Conservation (phyloP, 2,329 filamentous ascomycete species). For the Cercospora sp. region DNA sequence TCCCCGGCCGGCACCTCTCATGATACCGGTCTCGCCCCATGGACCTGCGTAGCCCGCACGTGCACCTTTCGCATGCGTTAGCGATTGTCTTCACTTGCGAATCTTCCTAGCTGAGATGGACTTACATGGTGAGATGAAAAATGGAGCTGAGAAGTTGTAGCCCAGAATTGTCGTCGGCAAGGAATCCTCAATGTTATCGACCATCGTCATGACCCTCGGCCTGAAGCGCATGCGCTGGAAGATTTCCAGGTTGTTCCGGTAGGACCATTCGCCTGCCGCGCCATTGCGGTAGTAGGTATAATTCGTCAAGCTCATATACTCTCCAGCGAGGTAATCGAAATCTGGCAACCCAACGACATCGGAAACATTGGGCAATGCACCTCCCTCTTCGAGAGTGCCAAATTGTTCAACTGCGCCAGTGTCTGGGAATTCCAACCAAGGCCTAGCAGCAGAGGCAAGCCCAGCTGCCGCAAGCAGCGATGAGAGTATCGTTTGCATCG, state of each 20-base stretch:
- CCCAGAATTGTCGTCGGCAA: conserved; percentile 80
- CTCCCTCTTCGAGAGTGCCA: conserved; percentile 18
- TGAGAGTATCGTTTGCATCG: conserved; percentile 10
- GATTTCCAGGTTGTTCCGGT: conserved; percentile 34
- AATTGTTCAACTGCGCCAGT: conserved; percentile 23
- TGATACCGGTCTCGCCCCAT: conserved; percentile 38
- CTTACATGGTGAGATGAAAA: conserved; percentile 85
- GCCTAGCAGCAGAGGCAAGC: conserved; percentile 21
- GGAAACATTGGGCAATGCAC: conserved; percentile 20
- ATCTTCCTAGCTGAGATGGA: neutral
- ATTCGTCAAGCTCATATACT: conserved; percentile 20
- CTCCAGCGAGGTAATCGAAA: conserved; percentile 24
- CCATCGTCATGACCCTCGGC: conserved; percentile 28
- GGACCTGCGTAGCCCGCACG: conserved; percentile 82
- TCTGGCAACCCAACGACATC: conserved; percentile 23
- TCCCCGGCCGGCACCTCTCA: conserved; percentile 51
- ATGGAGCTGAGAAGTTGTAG: conserved; percentile 75
- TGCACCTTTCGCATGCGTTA: conserved; percentile 47
- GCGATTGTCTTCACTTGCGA: neutral
- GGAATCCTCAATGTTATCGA: conserved; percentile 31
- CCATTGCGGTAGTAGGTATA: conserved; percentile 36
- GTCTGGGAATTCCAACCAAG: conserved; percentile 23
- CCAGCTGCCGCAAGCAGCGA: conserved; percentile 17
- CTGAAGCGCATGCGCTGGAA: conserved; percentile 30
- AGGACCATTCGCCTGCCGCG: conserved; percentile 34